Evolutionary conservation across 306 rosid genomes (phyloP).

Genomic region (Quercus dentata): DNA sequence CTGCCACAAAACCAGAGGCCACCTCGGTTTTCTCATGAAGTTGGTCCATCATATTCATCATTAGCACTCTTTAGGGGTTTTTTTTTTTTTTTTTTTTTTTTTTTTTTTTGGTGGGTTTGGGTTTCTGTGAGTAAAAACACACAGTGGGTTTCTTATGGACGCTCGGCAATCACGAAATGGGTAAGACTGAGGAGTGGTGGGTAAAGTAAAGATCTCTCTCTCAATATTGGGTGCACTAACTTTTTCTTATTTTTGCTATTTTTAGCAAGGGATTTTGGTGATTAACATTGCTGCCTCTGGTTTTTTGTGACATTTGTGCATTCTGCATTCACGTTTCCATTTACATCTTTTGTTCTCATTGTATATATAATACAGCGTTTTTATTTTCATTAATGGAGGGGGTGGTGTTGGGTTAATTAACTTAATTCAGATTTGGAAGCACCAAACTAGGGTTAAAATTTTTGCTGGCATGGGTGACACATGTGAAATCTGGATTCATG

Average conservation of each 20-base stretch:
- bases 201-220: constrained; percentile 1
- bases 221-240: constrained; percentile 18
- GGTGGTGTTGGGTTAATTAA: constrained; percentile 1
- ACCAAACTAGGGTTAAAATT: constrained; percentile 18
- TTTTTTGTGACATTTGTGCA: constrained; percentile 77
- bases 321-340: constrained; percentile 51
- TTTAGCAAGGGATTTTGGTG: constrained; percentile 46
- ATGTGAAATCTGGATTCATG: constrained; percentile 52
- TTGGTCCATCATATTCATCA: constrained; percentile 49
- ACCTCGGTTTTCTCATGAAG: constrained; percentile 57
- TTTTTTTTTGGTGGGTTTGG: constrained; percentile 19
- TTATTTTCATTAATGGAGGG: neutral
- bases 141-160: constrained; percentile 24
- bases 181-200: constrained; percentile 24
- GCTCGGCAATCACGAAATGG: constrained; percentile 88
- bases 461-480: constrained; percentile 32
- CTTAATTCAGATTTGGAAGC: constrained; percentile 28
- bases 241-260: constrained; percentile 39
- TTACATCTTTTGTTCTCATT: constrained; percentile 35
- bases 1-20: constrained; percentile 57
- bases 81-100: no score
- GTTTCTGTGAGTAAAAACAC: constrained; percentile 40
- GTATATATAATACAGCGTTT: neutral
- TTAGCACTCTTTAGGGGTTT: constrained; percentile 20
- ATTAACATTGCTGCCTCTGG: constrained; percentile 27